Conservation (phyloP, 768 basidiomycete species). For the Termitomyces heimii region DNA sequence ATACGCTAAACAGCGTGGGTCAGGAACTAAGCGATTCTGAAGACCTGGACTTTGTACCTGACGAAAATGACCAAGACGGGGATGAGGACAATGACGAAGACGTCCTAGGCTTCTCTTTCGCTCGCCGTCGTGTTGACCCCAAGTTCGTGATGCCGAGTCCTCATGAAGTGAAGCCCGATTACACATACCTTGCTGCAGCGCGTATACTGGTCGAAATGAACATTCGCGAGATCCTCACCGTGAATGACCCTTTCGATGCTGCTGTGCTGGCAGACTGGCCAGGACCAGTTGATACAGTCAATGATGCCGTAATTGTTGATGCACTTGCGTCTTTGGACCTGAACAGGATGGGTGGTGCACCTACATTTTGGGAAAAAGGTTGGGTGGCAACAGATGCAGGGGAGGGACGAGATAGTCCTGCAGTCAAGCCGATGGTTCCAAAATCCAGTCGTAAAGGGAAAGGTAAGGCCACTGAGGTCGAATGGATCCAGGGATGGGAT, state of each 20-base stretch:
- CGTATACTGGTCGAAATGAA: slow-evolving; percentile 49
- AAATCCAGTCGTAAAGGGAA: slow-evolving; percentile 17
- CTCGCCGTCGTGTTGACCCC: slow-evolving; percentile 9
- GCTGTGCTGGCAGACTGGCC: not conserved
- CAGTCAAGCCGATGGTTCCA: not conserved
- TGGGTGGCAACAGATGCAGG: not conserved
- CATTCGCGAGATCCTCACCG: slow-evolving; percentile 30
- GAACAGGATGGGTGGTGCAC: slow-evolving; percentile 32
- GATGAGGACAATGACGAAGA: slow-evolving; percentile 9
- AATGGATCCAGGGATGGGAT: slow-evolving; percentile 40
- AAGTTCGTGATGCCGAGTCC: slow-evolving; percentile 15
- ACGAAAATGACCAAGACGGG: slow-evolving; percentile 6
- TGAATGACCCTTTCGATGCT: not conserved
- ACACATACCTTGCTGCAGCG: slow-evolving; percentile 44
- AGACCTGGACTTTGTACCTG: slow-evolving; percentile 15
- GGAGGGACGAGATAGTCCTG: not conserved
- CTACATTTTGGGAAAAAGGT: slow-evolving; percentile 30
- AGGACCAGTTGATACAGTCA: not conserved
- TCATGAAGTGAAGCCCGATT: slow-evolving; percentile 35
- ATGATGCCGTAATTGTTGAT: slow-evolving; percentile 5
- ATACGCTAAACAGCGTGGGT: slow-evolving; percentile 5
- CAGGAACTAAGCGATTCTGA: slow-evolving; percentile 6
- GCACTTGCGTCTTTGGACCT: slow-evolving; percentile 24
- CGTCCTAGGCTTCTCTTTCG: slow-evolving; percentile 11
- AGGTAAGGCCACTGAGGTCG: slow-evolving; percentile 7